phyloP scores from a whole-genome alignment of 176 grass and related monocot species.

The Cymbopogon citratus region DNA sequence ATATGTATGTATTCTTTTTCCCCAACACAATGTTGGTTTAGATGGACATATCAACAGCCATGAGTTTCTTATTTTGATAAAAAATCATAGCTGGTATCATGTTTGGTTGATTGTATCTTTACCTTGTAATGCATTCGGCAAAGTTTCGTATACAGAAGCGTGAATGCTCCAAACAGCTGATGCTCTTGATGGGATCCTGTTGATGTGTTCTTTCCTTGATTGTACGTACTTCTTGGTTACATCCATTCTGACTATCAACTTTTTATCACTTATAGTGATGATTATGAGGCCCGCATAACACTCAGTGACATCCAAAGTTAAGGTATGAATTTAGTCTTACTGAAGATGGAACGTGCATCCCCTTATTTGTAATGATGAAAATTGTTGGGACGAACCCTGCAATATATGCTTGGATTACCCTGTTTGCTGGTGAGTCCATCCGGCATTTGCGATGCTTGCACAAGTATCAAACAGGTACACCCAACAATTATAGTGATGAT shows the following conservation, averaged over 20 bases:
- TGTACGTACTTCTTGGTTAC: constrained; percentile 2
- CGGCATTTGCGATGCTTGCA: no score
- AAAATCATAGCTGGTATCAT: not conserved
- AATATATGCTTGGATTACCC: constrained; percentile 67
- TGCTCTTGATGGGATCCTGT: not conserved
- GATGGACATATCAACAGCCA: not conserved
- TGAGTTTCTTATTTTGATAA: not conserved
- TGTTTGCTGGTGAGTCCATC: no score
- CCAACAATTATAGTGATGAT: no score
- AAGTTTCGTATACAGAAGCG: not conserved
- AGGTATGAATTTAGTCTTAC: constrained; percentile 39
- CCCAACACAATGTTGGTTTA: not conserved
- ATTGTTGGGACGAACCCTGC: constrained; percentile 43
- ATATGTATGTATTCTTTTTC: constrained; percentile 7
- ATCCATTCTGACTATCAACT: not conserved
- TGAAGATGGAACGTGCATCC: not conserved
- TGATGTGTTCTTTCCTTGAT: not conserved
- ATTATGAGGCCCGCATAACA: no score
- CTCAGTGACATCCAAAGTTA: constrained; percentile 44
- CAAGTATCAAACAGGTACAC: no score
- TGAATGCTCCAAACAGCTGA: not conserved
- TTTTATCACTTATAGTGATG: not conserved
- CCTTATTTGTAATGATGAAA: constrained; percentile 36
- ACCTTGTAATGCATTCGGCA: not conserved
- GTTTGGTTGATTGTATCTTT: not conserved